Evolutionary conservation across 108 stramenopile genomes (phyloP).

Genomic region (Parietichytrium sp.): DNA sequence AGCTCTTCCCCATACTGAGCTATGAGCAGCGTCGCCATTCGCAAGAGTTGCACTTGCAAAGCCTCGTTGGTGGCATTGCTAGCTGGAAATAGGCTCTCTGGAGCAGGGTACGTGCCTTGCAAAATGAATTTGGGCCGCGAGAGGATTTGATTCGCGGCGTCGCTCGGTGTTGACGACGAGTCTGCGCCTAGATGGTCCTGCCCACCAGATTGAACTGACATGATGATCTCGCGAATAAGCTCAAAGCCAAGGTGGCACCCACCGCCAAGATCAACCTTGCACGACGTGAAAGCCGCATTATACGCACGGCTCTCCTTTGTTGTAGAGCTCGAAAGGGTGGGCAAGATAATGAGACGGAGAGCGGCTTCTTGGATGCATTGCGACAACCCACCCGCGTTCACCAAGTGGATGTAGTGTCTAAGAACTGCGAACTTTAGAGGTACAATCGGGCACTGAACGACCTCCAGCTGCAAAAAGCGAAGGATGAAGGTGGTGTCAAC

Average conservation of each 20-base stretch:
- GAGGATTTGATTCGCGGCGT: background rate
- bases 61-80: slow-evolving; percentile 36
- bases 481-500: background rate
- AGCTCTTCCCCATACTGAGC: slow-evolving; percentile 67
- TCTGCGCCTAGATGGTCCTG: too few relatives aligned
- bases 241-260: background rate
- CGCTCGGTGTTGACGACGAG: too few relatives aligned
- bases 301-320: too few relatives aligned
- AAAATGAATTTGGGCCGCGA: background rate
- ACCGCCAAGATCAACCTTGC: background rate
- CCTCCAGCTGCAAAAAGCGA: background rate
- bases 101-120: background rate
- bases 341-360: background rate
- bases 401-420: background rate
- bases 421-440: background rate
- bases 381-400: background rate
- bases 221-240: background rate
- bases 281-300: background rate
- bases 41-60: slow-evolving; percentile 76
- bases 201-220: background rate
- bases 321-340: too few relatives aligned
- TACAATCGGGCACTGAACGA: slow-evolving; percentile 1
- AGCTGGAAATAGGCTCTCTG: background rate
- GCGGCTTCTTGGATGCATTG: slow-evolving; percentile 1
- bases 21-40: slow-evolving; percentile 74